These are phyloP conservation scores for Candida ponderosae DNA, from an alignment of 805 yeast genomes.

Conservation along the genomic window DNA sequence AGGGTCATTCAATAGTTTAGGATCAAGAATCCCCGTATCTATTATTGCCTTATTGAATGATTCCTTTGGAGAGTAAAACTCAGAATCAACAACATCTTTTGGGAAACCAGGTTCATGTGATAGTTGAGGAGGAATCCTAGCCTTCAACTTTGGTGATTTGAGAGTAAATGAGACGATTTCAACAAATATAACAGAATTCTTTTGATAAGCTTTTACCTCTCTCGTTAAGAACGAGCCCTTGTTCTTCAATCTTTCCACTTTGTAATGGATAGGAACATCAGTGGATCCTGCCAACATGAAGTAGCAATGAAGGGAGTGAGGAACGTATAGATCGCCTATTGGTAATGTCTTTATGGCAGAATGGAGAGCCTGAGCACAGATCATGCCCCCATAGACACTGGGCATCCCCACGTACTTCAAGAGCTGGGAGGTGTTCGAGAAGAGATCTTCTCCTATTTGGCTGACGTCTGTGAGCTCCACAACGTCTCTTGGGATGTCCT, in stretches of 20 bases:
- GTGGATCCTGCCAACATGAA: constrained; percentile 50
- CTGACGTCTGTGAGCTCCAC: neutral
- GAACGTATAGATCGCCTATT: constrained; percentile 29
- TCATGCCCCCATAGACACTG: constrained; percentile 62
- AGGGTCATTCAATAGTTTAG: neutral
- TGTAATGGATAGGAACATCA: constrained; percentile 37
- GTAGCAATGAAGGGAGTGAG: constrained; percentile 56
- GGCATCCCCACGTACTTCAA: neutral
- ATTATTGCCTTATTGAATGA: neutral
- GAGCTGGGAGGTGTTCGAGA: neutral
- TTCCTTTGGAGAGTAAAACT: neutral
- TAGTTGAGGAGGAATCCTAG: neutral
- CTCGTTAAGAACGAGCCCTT: constrained; percentile 30
- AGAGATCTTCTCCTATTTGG: neutral
- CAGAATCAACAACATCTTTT: neutral
- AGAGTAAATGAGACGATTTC: constrained; percentile 33
- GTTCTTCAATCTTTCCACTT: constrained; percentile 43
- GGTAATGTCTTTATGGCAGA: constrained; percentile 51
- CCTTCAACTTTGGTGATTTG: constrained; percentile 4
- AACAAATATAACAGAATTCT: constrained; percentile 39
- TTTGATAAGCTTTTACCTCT: constrained; percentile 48
- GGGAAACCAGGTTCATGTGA: constrained; percentile 9
- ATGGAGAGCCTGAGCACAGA: constrained; percentile 55
- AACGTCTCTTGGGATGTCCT: neutral
- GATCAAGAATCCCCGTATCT: neutral